Percentiles rank a stretch among this genome's conserved stretches.
Conservation (phyloP, 23 red algal species). For the Chondrus crispus region DNA sequence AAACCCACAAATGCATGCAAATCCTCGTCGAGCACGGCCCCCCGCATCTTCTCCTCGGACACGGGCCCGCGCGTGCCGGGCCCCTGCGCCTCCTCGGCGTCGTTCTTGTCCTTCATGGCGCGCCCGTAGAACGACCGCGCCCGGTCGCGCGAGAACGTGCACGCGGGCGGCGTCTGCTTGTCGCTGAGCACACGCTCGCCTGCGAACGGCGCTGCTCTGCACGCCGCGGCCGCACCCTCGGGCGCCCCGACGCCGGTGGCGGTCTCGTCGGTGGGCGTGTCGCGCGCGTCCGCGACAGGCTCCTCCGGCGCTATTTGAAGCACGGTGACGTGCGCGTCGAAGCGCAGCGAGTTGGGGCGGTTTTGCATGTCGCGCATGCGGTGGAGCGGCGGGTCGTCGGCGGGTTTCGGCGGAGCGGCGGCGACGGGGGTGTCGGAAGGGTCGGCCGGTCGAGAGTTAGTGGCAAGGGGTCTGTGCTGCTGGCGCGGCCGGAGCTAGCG, state of each 20-base stretch:
- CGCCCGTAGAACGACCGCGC: conserved; percentile 19
- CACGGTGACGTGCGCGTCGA: too few relatives aligned
- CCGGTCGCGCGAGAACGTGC: neutral
- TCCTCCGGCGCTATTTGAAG: neutral
- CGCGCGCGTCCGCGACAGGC: neutral
- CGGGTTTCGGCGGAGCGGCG: too few relatives aligned
- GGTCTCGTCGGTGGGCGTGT: neutral
- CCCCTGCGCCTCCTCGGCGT: neutral
- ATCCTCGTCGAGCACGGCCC: neutral
- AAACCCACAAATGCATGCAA: too few relatives aligned
- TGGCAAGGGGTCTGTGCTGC: too few relatives aligned
- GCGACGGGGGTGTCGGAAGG: too few relatives aligned
- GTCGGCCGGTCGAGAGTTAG: too few relatives aligned
- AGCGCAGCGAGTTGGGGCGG: too few relatives aligned
- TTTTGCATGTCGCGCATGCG: too few relatives aligned
- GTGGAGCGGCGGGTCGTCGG: too few relatives aligned
- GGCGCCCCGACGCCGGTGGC: neutral
- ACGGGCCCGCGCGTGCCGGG: neutral
- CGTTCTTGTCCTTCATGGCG: neutral
- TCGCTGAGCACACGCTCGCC: neutral
- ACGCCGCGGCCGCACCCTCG: neutral
- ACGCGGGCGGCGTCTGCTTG: neutral
- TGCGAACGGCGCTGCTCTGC: neutral
- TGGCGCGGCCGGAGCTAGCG: conserved; percentile 13
- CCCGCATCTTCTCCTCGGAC: neutral